These are phyloP conservation scores for Fusarium burgessii DNA, from an alignment of 2,329 filamentous ascomycete species.

Conservation along the genomic window DNA sequence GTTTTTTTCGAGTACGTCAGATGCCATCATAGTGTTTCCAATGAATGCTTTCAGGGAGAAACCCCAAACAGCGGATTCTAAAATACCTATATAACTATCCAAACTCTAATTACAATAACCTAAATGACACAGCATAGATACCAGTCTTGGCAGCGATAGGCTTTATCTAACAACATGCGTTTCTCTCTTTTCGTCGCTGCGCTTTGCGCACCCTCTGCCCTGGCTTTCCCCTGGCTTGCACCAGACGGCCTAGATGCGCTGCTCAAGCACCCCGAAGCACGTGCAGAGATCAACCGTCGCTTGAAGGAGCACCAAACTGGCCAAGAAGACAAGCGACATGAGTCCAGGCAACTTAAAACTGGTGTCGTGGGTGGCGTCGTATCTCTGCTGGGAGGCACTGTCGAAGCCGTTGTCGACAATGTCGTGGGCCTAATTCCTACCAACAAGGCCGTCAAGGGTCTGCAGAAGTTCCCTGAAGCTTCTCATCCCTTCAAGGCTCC, in stretches of 20 bases:
- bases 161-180: not conserved
- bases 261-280: slow-evolving; percentile 21
- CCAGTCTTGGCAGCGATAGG: not conserved
- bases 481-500: slow-evolving; percentile 20
- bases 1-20: slow-evolving; percentile 15
- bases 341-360: slow-evolving; percentile 9
- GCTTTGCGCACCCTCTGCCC: slow-evolving; percentile 11
- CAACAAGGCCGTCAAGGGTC: slow-evolving; percentile 23
- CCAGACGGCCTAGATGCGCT: slow-evolving; percentile 21
- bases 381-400: slow-evolving; percentile 19
- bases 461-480: slow-evolving; percentile 27
- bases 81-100: not conserved
- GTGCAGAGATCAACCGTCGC: slow-evolving; percentile 24
- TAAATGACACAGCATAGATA: too few species aligned
- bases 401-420: slow-evolving; percentile 24
- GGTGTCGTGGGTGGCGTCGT: slow-evolving; percentile 8
- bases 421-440: slow-evolving; percentile 23
- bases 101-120: too few species aligned
- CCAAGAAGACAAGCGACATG: not conserved
- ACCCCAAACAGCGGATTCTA: not conserved
- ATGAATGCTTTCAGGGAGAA: too few species aligned
- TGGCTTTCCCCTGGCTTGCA: slow-evolving; percentile 27
- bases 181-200: slow-evolving; percentile 8
- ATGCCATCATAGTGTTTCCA: not conserved
- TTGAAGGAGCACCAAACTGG: not conserved